Conservation (phyloP, 73 alveolate species). For the Tetrahymena malaccensis region DNA sequence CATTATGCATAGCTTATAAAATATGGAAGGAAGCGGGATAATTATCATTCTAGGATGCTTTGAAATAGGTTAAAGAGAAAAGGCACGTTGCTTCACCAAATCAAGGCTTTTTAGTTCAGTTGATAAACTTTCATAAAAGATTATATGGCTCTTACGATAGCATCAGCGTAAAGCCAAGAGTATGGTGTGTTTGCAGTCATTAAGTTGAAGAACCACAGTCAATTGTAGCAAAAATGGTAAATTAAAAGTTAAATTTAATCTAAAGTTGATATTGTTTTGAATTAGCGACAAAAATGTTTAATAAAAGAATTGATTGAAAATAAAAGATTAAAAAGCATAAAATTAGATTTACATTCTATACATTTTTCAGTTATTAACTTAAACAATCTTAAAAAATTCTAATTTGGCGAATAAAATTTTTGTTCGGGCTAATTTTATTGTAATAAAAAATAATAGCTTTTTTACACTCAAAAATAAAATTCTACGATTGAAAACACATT, state of each 20-base stretch:
- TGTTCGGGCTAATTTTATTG: no score
- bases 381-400: not conserved
- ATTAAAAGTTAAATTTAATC: not conserved
- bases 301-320: not conserved
- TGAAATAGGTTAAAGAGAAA: conserved; percentile 48
- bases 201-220: not conserved
- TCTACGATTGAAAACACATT: no score
- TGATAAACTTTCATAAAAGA: conserved; percentile 64
- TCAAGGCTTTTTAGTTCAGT: conserved; percentile 64
- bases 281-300: no score
- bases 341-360: not conserved
- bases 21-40: conserved; percentile 30
- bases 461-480: no score
- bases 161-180: conserved; percentile 66
- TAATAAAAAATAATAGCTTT: no score
- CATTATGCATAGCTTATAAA: conserved; percentile 74
- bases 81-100: conserved; percentile 83
- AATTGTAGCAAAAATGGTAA: not conserved
- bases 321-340: not conserved
- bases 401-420: no score
- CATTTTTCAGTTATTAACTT: not conserved
- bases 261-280: not conserved
- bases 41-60: conserved; percentile 49
- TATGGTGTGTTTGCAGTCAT: conserved; percentile 2
- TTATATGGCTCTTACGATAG: conserved; percentile 49